Conservation (phyloP, 177 flowering plant species). For the Vitis hybrid region DNA sequence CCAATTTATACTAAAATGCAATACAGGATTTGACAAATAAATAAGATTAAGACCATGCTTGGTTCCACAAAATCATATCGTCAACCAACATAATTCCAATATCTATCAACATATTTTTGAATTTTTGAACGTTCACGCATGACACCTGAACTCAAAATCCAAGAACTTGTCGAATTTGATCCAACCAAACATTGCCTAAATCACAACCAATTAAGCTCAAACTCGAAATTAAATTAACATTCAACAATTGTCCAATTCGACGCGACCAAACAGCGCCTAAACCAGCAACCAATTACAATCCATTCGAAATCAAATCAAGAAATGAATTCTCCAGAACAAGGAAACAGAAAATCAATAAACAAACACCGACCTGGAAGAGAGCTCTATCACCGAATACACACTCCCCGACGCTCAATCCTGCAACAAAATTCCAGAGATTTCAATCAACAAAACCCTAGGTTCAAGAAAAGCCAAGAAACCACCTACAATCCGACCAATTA, state of each 20-base stretch:
- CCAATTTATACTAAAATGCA: neutral
- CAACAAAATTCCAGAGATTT: slow-evolving; percentile 7
- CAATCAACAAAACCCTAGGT: slow-evolving; percentile 1
- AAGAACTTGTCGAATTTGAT: too few species aligned
- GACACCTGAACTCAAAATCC: too few species aligned
- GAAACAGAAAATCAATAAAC: neutral
- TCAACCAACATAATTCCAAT: too few species aligned
- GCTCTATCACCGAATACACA: neutral
- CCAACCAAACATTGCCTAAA: too few species aligned
- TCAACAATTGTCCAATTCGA: too few species aligned
- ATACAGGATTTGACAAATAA: too few species aligned
- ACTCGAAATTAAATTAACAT: too few species aligned
- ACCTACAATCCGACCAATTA: neutral
- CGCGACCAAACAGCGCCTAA: neutral
- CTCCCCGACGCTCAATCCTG: slow-evolving; percentile 7
- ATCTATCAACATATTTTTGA: too few species aligned
- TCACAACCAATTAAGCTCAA: too few species aligned
- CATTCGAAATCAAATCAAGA: neutral
- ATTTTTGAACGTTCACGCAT: too few species aligned
- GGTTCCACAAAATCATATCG: too few species aligned
- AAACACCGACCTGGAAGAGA: slow-evolving; percentile 6
- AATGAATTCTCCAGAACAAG: neutral
- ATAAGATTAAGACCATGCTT: too few species aligned
- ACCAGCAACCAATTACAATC: slow-evolving; percentile 2
- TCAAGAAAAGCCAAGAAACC: neutral